Evolutionary conservation across 2,329 filamentous ascomycete species (phyloP).

Genomic region (Penicillium capsulatum): DNA sequence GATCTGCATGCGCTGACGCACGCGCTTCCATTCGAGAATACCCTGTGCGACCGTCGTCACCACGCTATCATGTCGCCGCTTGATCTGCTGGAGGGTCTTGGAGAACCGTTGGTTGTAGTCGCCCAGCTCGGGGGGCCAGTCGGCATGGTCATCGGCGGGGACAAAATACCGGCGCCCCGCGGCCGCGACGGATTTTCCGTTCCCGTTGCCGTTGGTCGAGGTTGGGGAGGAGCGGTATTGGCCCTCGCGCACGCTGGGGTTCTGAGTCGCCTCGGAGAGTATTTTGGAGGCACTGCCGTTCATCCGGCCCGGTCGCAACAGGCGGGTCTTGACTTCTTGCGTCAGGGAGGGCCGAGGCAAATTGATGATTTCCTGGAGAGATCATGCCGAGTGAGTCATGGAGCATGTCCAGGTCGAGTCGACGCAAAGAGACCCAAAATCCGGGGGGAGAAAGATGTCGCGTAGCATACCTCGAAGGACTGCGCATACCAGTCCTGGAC

Average conservation of each 20-base stretch:
- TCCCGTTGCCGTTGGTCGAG: conserved; percentile 39
- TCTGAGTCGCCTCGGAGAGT: conserved; percentile 77
- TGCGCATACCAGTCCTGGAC: conserved; percentile 99
- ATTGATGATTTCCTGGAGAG: conserved; percentile 73
- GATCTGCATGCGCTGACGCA: conserved; percentile 94
- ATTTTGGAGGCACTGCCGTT: conserved; percentile 60
- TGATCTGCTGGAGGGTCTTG: conserved; percentile 86
- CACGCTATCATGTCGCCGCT: conserved; percentile 90
- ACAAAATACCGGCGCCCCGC: conserved; percentile 73
- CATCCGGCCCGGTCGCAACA: conserved; percentile 54
- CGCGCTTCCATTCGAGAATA: conserved; percentile 96
- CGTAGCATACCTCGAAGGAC: conserved; percentile 88
- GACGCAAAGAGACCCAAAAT: too few relatives aligned
- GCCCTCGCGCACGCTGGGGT: conserved; percentile 81
- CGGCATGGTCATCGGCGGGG: conserved; percentile 77
- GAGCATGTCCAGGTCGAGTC: too few relatives aligned
- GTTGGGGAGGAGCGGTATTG: conserved; percentile 61
- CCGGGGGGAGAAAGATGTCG: background rate
- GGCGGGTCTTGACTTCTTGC: conserved; percentile 69
- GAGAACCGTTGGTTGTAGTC: conserved; percentile 92
- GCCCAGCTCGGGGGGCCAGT: conserved; percentile 91
- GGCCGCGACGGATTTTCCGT: conserved; percentile 49
- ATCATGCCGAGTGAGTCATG: conserved; percentile 21
- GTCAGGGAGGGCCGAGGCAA: conserved; percentile 73
- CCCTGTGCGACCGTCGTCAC: conserved; percentile 98